Base-by-base conservation (phyloP, 2,329 filamentous ascomycete genomes). In the Ilyonectria robusta region DNA sequence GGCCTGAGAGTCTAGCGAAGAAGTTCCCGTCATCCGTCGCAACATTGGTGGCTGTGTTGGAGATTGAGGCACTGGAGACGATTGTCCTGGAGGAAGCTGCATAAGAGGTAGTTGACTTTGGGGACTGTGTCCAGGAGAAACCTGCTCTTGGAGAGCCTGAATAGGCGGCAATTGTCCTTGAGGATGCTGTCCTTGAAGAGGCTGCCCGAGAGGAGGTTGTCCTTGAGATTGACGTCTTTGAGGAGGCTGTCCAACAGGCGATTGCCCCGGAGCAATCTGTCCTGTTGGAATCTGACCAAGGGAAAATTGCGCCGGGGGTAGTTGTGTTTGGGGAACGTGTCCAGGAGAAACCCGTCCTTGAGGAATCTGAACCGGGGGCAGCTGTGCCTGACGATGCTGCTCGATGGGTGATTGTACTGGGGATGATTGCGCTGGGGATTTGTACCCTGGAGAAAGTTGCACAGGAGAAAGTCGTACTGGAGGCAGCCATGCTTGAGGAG, bases 1-100 rank as follows among this genome's bases (percentile, higher is more conserved):
- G 42, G 66, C 50, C 29, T 72, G 71, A 8, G 31, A 56, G 13
- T 76, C 72, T 5, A 68, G 44, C 6, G 72, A 64, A 23, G 56
- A 48, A 35, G 35, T 68, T 7, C 65, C 69, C 6, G 66, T 70
- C 61, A 67, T 71, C 29, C 70, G 72, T 26, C 70, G 70, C 6
- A 65, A 19, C 48, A 66, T 68, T n/a, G 62, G 53, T 10, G 68
- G 54, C 15, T 65, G 69, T n/a, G 54, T 31, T 31, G 40, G 37
- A 5, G 54, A 40, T 4, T 63, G 64, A 31, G 40, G 15, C 3
- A 48, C 46, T 19, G 54, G 59, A 9, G 64, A 56, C 26, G 47
- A 26, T 17, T 66, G 66, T 13, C 44, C 51, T 58, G 47, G 58
- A 17, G 63, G 42, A 19, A 63, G 58, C 29, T 67, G 66, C 21